Evolutionary conservation across 441 rosid genomes (phyloP).

Genomic region (Adansonia grandidieri): DNA sequence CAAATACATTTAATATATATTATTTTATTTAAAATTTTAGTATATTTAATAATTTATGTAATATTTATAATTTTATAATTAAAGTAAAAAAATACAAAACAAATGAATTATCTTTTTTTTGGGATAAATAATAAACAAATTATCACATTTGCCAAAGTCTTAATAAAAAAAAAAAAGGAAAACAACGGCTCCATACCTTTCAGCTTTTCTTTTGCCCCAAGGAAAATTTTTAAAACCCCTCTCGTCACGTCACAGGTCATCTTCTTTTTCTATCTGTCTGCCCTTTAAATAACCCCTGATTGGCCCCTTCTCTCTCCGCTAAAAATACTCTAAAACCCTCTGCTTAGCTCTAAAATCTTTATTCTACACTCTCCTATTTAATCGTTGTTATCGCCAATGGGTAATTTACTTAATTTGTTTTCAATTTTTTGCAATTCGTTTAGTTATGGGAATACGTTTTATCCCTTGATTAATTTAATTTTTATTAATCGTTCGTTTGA

Average conservation of each 20-base stretch:
- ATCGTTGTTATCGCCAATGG: slow-evolving; percentile 4
- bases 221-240: background rate
- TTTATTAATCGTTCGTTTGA: background rate
- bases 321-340: slow-evolving; percentile 11
- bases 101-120: too few species aligned
- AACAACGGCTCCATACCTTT: slow-evolving; percentile 22
- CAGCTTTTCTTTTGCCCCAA: slow-evolving; percentile 20
- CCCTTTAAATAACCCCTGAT: slow-evolving; percentile 8
- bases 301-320: background rate
- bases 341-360: background rate
- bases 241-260: slow-evolving; percentile 1
- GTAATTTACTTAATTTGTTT: slow-evolving; percentile 3
- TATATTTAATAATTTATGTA: too few species aligned
- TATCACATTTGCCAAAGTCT: background rate
- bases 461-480: background rate
- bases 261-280: background rate
- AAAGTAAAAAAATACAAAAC: too few species aligned
- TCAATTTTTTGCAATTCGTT: background rate
- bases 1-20: background rate
- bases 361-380: background rate
- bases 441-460: background rate
- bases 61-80: too few species aligned
- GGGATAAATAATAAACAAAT: background rate
- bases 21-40: too few species aligned
- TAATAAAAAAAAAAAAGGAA: background rate